These are phyloP conservation scores for Aegle marmelos DNA, from an alignment of 345 rosid species.

Conservation along the genomic window DNA sequence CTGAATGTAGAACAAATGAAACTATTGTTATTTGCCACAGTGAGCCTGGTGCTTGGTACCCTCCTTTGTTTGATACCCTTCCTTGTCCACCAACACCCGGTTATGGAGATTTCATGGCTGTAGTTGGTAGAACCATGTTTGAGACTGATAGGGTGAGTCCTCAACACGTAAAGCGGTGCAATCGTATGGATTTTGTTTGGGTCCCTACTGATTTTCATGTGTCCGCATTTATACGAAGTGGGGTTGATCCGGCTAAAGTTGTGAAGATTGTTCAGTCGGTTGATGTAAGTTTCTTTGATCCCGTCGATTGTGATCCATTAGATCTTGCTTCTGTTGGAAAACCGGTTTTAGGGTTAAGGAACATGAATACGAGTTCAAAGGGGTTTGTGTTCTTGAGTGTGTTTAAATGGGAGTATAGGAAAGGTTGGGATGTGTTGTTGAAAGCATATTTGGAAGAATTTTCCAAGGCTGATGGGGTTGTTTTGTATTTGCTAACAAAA, in stretches of 20 bases:
- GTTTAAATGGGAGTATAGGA: constrained; percentile 84
- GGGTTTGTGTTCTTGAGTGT: constrained; percentile 79
- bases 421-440: constrained; percentile 89
- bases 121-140: constrained; percentile 88
- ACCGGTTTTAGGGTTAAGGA: constrained; percentile 46
- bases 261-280: constrained; percentile 78
- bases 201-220: constrained; percentile 89
- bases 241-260: constrained; percentile 73
- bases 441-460: constrained; percentile 71
- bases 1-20: constrained; percentile 49
- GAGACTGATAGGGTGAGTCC: constrained; percentile 72
- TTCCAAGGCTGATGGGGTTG: constrained; percentile 46
- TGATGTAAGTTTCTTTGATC: constrained; percentile 72
- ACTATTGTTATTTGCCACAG: constrained; percentile 84
- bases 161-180: constrained; percentile 64
- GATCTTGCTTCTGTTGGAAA: constrained; percentile 38
- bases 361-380: constrained; percentile 6
- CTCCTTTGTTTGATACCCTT: constrained; percentile 71
- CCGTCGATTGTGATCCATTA: constrained; percentile 46
- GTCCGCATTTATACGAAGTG: constrained; percentile 62
- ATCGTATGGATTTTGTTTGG: constrained; percentile 76
- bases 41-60: constrained; percentile 95
- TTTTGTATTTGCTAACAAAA: constrained; percentile 68
- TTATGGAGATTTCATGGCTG: constrained; percentile 40
- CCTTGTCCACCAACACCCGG: constrained; percentile 71